These are phyloP conservation scores for Gossypium herbaceum DNA, from an alignment of 345 rosid genomes.

Conservation along the genomic window DNA sequence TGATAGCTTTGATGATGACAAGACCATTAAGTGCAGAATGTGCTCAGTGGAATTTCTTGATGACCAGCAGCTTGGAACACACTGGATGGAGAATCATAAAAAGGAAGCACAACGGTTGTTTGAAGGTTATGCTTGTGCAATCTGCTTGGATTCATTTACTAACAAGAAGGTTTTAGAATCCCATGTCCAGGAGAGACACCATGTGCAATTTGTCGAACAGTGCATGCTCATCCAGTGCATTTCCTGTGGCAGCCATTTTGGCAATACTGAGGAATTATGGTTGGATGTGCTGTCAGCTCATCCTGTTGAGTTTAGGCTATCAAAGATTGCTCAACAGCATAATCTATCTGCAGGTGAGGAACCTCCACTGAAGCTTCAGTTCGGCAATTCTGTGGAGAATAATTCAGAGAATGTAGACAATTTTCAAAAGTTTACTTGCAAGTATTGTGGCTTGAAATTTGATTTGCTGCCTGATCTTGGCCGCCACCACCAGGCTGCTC, in stretches of 20 bases:
- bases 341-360: constrained; percentile 23
- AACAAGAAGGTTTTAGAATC: constrained; percentile 64
- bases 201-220: constrained; percentile 84
- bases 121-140: constrained; percentile 89
- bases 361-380: constrained; percentile 40
- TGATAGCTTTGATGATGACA: constrained; percentile 37
- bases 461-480: constrained; percentile 97
- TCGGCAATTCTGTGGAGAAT: constrained; percentile 35
- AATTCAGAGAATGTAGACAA: constrained; percentile 43
- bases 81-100: constrained; percentile 70
- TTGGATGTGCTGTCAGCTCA: constrained; percentile 71
- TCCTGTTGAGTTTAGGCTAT: constrained; percentile 47
- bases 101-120: constrained; percentile 82
- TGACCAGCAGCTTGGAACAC: constrained; percentile 51
- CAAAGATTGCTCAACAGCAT: constrained; percentile 37
- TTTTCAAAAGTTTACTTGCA: constrained; percentile 61
- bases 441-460: constrained; percentile 86
- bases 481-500: constrained; percentile 99
- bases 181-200: constrained; percentile 95
- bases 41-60: constrained; percentile 50
- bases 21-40: constrained; percentile 54
- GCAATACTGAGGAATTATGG: constrained; percentile 76
- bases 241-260: constrained; percentile 88
- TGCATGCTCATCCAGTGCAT: constrained; percentile 97
- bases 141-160: constrained; percentile 89